These are phyloP conservation scores for Hypericum perforatum DNA, from an alignment of 345 rosid species.

Conservation along the genomic window DNA sequence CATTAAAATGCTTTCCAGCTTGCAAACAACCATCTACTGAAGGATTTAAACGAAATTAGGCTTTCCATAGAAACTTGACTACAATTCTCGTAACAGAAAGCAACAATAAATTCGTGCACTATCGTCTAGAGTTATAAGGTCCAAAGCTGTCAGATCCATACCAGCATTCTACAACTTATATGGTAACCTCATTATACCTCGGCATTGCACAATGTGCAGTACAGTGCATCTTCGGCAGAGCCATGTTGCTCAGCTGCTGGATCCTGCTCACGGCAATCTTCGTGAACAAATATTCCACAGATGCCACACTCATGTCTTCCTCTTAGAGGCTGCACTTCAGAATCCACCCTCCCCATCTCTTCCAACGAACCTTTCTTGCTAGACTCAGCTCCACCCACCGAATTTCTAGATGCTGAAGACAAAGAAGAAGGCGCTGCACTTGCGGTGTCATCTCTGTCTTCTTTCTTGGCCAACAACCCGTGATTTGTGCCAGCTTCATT, in stretches of 20 bases:
- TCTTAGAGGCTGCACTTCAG: constrained; percentile 13
- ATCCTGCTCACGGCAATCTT: constrained; percentile 77
- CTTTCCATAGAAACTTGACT: too few relatives aligned
- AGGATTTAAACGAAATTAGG: too few relatives aligned
- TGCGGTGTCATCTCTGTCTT: constrained; percentile 43
- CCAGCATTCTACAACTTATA: too few relatives aligned
- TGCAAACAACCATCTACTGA: too few relatives aligned
- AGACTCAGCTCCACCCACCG: constrained; percentile 52
- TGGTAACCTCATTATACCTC: constrained; percentile 44
- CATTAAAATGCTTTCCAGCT: too few relatives aligned
- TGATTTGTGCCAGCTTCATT: constrained; percentile 24
- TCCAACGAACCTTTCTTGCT: constrained; percentile 54
- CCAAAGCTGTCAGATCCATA: too few relatives aligned
- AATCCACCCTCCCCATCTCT: constrained; percentile 35
- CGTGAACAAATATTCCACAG: constrained; percentile 64
- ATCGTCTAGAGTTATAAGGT: too few relatives aligned
- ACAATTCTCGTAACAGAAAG: too few relatives aligned
- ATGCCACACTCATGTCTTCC: constrained; percentile 30
- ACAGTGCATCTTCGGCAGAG: constrained; percentile 66
- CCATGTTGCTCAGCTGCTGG: constrained; percentile 43
- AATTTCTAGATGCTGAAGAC: constrained; percentile 70
- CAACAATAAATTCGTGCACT: too few relatives aligned
- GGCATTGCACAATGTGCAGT: constrained; percentile 89
- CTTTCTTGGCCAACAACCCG: constrained; percentile 33
- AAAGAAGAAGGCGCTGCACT: constrained; percentile 57